phyloP scores from a whole-genome alignment of 192 early-diverging fungal genomes.

The Coemansia sp. region DNA sequence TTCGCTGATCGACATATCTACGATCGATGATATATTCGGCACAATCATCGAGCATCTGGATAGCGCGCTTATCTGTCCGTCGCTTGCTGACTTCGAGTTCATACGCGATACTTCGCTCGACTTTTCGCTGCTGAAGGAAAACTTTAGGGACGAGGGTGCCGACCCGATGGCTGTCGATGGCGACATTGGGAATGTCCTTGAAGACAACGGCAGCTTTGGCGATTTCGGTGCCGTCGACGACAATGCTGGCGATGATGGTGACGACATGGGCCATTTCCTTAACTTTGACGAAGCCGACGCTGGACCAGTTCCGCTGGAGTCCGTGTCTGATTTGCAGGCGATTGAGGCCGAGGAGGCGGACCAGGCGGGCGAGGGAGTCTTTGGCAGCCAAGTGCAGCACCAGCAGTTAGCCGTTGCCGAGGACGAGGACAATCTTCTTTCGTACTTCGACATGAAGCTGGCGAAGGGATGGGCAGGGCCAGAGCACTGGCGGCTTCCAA shows the following conservation, averaged over 20 bases:
- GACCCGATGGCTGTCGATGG: slow-evolving; percentile 11
- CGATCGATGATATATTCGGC: slow-evolving; percentile 36
- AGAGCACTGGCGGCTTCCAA: slow-evolving; percentile 82
- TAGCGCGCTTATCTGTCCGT: slow-evolving; percentile 66
- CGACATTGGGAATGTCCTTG: slow-evolving; percentile 2
- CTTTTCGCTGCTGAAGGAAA: slow-evolving; percentile 60
- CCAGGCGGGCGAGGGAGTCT: slow-evolving; percentile 17
- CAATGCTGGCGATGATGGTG: slow-evolving; percentile 37
- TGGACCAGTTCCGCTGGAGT: slow-evolving; percentile 45
- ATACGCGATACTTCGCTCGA: slow-evolving; percentile 62
- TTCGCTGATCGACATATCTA: slow-evolving; percentile 40
- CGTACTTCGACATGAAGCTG: slow-evolving; percentile 86
- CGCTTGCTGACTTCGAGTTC: slow-evolving; percentile 72
- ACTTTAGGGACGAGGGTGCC: slow-evolving; percentile 54
- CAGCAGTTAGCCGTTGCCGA: slow-evolving; percentile 48
- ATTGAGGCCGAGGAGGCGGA: slow-evolving; percentile 31
- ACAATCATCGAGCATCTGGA: slow-evolving; percentile 36
- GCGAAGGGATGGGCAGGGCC: slow-evolving; percentile 91
- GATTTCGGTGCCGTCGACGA: slow-evolving; percentile 20
- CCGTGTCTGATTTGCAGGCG: slow-evolving; percentile 39
- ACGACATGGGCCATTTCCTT: slow-evolving; percentile 45
- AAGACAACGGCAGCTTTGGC: slow-evolving; percentile 15
- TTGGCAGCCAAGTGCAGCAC: slow-evolving; percentile 14
- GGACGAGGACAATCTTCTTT: slow-evolving; percentile 70
- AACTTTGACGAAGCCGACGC: slow-evolving; percentile 49